Base-by-base conservation (phyloP, 1,284 basidiomycete genomes). In the Cutaneotrichosporon sp. region DNA sequence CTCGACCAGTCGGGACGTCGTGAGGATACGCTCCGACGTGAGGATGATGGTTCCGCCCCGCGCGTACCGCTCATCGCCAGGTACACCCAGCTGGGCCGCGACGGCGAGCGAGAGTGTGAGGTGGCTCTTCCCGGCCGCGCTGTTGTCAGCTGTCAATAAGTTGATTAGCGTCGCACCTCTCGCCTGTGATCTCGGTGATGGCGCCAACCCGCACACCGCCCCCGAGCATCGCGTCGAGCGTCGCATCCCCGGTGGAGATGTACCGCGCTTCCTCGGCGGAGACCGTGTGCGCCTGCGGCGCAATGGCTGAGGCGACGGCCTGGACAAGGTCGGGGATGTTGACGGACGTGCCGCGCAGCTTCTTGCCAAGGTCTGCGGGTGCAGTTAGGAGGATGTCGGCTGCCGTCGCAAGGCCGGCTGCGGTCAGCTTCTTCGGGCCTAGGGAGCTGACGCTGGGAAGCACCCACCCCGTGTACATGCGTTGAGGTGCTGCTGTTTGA, bases 121-220 rank as follows among this genome's bases (percentile, higher is more conserved):
- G 63, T 92, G 89, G 1, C 88, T 90, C 74, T 94, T 94, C 27
- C 90, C 90, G 22, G 89, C 83, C 22, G 88, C 84, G 69, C 90
- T 93, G 62, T 4, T 20, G 42, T 58, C 49, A 54, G 52, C 46
- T 14, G 11, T 17, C 11, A 10, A 5, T 35, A 5, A 16, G n/a
- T 24, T 10, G n/a, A 7, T 27, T 46, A 22, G 34, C 33, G 8
- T 60, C 75, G 52, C 71, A 89, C 88, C 88, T 88, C 77, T 92
- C 88, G n/a, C 90, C 90, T 12, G 80, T 82, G 33, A 92, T 74
- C 66, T 93, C 90, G 81, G 87, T 91, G 14, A 93, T 61, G 79
- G 84, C 84, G 1, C 88, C 84, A 2, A 84, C 81, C 47, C 80
- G 75, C 14, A 91, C 78, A 4, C 90, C 90, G 12, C 88, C 88